Percentiles rank a stretch among this genome's conserved stretches.
Conservation (phyloP, 257 asterid genomes). For the Solanum pennellii region DNA sequence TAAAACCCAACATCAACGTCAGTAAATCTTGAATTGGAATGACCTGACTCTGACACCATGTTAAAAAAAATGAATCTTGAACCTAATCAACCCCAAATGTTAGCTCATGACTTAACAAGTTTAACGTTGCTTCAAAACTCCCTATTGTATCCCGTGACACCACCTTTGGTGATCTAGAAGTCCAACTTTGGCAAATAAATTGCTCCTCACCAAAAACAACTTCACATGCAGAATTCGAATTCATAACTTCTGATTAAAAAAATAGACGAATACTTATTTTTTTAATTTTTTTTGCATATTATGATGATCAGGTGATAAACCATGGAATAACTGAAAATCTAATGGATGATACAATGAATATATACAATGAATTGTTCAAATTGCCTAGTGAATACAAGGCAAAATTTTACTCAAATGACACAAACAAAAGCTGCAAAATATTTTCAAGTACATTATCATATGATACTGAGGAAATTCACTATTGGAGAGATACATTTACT, state of each 20-base stretch:
- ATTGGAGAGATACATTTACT: conserved; percentile 8
- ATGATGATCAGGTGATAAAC: conserved; percentile 23
- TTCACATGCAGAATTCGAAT: background rate
- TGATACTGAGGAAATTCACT: conserved; percentile 9
- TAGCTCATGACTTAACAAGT: background rate
- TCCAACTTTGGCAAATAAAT: background rate
- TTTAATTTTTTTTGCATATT: background rate
- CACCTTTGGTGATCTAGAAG: background rate
- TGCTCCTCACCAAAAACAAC: background rate
- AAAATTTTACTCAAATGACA: conserved; percentile 11
- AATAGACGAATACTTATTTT: background rate
- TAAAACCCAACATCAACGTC: background rate
- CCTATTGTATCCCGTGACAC: background rate
- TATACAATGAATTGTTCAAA: conserved; percentile 26
- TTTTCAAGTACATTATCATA: conserved; percentile 16
- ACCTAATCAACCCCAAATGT: too few relatives aligned
- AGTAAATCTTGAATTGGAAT: background rate
- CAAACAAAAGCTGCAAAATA: conserved; percentile 24
- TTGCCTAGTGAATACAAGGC: conserved; percentile 28
- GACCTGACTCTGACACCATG: background rate
- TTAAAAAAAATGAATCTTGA: background rate
- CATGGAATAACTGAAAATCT: conserved; percentile 37
- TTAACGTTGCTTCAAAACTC: background rate
- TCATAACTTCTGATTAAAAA: background rate
- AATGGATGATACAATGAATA: conserved; percentile 16